Percentiles rank a stretch among this genome's conserved stretches.
These are phyloP conservation scores for Nevesoporus exiguus DNA, from an alignment of 768 basidiomycete genomes.

Conservation along the genomic window DNA sequence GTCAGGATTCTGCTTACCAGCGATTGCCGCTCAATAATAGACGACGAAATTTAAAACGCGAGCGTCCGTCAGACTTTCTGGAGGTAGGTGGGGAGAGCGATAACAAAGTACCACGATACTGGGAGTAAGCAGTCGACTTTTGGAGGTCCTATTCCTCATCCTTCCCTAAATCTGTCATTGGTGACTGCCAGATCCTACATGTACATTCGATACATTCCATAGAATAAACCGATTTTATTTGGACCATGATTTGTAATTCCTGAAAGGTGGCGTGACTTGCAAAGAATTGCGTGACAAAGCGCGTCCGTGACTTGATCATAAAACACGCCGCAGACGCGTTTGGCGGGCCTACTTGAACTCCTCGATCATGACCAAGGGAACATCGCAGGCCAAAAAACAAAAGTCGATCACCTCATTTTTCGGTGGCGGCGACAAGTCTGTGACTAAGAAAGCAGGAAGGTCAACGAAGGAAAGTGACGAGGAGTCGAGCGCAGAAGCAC, in stretches of 20 bases:
- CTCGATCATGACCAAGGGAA: constrained; percentile 48
- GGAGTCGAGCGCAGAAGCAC: constrained; percentile 30
- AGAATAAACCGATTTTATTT: constrained; percentile 7
- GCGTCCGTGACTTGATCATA: constrained; percentile 24
- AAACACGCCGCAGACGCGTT: constrained; percentile 16
- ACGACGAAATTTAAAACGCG: constrained; percentile 72
- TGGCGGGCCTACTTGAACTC: background rate
- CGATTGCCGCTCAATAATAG: constrained; percentile 79
- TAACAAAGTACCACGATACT: constrained; percentile 66
- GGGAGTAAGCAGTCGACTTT: constrained; percentile 50
- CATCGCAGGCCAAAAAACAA: constrained; percentile 43
- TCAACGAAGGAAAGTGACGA: constrained; percentile 33
- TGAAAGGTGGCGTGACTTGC: constrained; percentile 13
- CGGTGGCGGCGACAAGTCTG: constrained; percentile 30
- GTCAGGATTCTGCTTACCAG: constrained; percentile 85
- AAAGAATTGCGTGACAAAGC: constrained; percentile 14
- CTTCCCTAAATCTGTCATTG: constrained; percentile 1
- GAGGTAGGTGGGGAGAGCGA: constrained; percentile 66
- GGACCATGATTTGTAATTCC: background rate
- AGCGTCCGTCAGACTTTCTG: constrained; percentile 80
- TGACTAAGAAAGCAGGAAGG: constrained; percentile 28
- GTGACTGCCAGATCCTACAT: constrained; percentile 3
- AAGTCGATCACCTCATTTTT: constrained; percentile 57
- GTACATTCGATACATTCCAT: constrained; percentile 11
- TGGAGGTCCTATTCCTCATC: background rate